phyloP scores from a whole-genome alignment of 139 green algal species.

The Tetraselmis chui region DNA sequence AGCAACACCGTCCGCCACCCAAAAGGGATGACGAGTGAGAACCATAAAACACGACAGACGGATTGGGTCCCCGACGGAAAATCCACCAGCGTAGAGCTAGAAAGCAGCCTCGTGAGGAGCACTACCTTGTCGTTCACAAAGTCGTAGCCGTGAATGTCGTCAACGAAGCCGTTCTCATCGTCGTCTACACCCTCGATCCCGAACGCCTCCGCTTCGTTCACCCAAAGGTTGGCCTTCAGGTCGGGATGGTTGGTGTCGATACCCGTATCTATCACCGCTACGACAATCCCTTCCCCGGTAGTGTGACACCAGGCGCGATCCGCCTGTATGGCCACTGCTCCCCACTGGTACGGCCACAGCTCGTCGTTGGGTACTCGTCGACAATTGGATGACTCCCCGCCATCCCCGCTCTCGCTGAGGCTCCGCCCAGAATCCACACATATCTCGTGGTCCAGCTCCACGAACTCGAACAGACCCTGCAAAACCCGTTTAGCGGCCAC shows the following conservation, averaged over 20 bases:
- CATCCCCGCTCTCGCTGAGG: neutral
- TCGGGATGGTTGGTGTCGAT: neutral
- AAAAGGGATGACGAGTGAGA: too few species aligned
- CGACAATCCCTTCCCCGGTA: neutral
- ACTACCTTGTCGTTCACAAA: neutral
- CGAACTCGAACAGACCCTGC: neutral
- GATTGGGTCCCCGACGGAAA: neutral
- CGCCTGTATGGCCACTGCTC: neutral
- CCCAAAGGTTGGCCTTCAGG: neutral
- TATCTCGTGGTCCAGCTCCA: neutral
- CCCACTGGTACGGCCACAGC: neutral
- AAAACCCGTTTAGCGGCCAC: neutral
- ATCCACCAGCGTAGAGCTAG: neutral
- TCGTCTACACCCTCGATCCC: neutral
- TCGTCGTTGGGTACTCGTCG: neutral
- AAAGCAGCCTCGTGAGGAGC: neutral
- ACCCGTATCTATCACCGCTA: neutral
- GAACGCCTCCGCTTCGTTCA: neutral
- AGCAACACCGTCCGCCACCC: too few species aligned
- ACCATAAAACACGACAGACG: too few species aligned
- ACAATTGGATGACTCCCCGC: neutral
- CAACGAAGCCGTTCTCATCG: neutral
- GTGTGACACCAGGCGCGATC: neutral
- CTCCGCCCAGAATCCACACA: neutral
- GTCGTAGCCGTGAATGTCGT: neutral